Base-by-base conservation (phyloP, 192 early-diverging fungal genomes). In the Coemansia sp. region DNA sequence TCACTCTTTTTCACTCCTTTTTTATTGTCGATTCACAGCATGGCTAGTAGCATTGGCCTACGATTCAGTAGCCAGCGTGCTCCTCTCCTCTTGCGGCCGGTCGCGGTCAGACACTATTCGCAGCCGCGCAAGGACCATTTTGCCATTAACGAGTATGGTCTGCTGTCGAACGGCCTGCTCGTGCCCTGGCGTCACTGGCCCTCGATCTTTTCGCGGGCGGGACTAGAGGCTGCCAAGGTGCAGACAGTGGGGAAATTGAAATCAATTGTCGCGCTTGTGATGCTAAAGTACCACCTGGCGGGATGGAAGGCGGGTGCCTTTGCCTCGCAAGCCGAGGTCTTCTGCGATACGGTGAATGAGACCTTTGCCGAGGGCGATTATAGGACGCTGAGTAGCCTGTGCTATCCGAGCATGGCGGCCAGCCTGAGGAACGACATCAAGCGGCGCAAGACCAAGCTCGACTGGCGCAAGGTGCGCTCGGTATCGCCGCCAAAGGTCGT, bases 291-390 rank as follows among this genome's bases (percentile, higher is more conserved):
- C 59, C 43, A 71, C 31, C 21, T 81, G 18, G 21, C 33, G 0
- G 73, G 73, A 2, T 87, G 89, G 82, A 79, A 85, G 48, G 83
- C 83, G 46, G 70, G 51, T 23, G 73, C 82, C 33, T 90, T 90
- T 73, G 79, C 85, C 46, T 57, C 60, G 9, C 68, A 84, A 43
- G 88, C 88, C 0, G 87, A 90, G 60, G 81, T 80, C 24, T 80
- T 86, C 20, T 88, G 88, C 65, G 82, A 81, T 33, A 67, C 72
- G 55, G 89, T 90, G 89, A 90, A 90, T 59, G 86, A 88, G 61
- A 86, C 87, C 2, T 90, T 85, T 71, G 88, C 89, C 18, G 63
- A 70, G 66, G 89, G 89, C 45, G 87, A 89, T 67, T 69, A 83
- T 24, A 63, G 66, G 26, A 70, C 81, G 9, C 68, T 90, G 9